Conservation (phyloP, 495 filamentous ascomycete species). For the Letharia columbiana region DNA sequence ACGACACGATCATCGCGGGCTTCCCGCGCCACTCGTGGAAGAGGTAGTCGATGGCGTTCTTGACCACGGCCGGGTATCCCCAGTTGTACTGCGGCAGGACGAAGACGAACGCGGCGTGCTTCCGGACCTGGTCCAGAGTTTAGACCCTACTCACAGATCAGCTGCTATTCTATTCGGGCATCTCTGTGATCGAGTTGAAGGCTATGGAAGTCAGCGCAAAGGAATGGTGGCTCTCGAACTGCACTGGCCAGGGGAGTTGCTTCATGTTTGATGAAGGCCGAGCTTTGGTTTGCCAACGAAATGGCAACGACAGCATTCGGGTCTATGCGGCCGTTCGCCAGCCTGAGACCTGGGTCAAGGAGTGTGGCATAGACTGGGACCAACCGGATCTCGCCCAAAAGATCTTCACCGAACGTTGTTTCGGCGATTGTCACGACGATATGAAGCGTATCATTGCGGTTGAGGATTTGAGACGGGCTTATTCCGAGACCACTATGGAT, state of each 20-base stretch:
- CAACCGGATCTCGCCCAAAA: slow-evolving; percentile 8
- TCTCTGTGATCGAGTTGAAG: slow-evolving; percentile 32
- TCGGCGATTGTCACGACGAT: slow-evolving; percentile 24
- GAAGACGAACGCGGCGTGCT: background rate
- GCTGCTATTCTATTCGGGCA: slow-evolving; percentile 43
- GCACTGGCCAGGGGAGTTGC: slow-evolving; percentile 36
- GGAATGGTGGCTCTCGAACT: slow-evolving; percentile 29
- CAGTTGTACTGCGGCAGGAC: background rate
- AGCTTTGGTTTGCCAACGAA: slow-evolving; percentile 36
- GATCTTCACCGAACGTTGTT: slow-evolving; percentile 18
- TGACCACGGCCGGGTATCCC: background rate
- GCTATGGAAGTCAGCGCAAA: slow-evolving; percentile 26
- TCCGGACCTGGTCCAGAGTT: slow-evolving; percentile 33
- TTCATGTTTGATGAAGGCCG: slow-evolving; percentile 35
- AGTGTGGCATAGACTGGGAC: slow-evolving; percentile 27
- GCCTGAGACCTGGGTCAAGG: slow-evolving; percentile 33
- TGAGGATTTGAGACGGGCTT: slow-evolving; percentile 5
- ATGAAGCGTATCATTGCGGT: slow-evolving; percentile 17
- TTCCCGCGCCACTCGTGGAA: background rate
- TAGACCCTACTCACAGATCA: slow-evolving; percentile 36
- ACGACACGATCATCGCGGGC: background rate
- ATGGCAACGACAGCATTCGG: slow-evolving; percentile 36
- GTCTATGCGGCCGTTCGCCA: slow-evolving; percentile 26
- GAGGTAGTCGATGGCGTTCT: background rate
- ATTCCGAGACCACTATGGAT: slow-evolving; percentile 35